Conservation (phyloP, 371 early-diverging fungal genomes). For the Coemansia sp. region DNA sequence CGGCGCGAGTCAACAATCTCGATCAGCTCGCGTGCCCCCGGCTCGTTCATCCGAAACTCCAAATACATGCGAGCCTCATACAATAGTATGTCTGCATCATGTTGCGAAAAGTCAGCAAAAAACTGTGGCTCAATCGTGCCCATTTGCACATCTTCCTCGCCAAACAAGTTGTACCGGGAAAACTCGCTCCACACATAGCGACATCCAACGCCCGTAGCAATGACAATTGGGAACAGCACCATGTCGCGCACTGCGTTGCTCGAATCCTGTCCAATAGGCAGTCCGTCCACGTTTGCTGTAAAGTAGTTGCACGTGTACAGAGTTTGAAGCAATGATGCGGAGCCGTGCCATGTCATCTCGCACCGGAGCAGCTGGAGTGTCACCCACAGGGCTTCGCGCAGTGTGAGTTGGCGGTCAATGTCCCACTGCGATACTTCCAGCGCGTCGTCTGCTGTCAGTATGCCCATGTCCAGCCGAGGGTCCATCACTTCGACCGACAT, state of each 20-base stretch:
- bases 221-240: slow-evolving; percentile 38
- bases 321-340: slow-evolving; percentile 47
- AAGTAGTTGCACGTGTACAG: slow-evolving; percentile 49
- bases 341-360: slow-evolving; percentile 47
- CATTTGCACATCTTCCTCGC: slow-evolving; percentile 47
- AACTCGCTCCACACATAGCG: slow-evolving; percentile 38
- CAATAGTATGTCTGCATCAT: slow-evolving; percentile 7
- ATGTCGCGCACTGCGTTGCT: slow-evolving; percentile 22
- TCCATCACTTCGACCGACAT: slow-evolving; percentile 50
- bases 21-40: slow-evolving; percentile 11
- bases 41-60: not conserved
- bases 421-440: slow-evolving; percentile 35
- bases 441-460: slow-evolving; percentile 16
- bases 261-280: not conserved
- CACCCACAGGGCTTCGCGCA: slow-evolving; percentile 35
- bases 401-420: slow-evolving; percentile 9
- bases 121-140: slow-evolving; percentile 6
- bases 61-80: slow-evolving; percentile 9
- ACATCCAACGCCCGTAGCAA: slow-evolving; percentile 38
- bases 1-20: slow-evolving; percentile 17
- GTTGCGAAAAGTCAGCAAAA: slow-evolving; percentile 21
- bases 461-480: slow-evolving; percentile 50
- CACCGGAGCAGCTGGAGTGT: slow-evolving; percentile 26
- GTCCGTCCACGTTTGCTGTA: not conserved
- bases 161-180: slow-evolving; percentile 28